Evolutionary conservation across 495 filamentous ascomycete species (phyloP), one percentile per base, ranked within the genome.

Genomic region (Pyrenula aspistea): DNA sequence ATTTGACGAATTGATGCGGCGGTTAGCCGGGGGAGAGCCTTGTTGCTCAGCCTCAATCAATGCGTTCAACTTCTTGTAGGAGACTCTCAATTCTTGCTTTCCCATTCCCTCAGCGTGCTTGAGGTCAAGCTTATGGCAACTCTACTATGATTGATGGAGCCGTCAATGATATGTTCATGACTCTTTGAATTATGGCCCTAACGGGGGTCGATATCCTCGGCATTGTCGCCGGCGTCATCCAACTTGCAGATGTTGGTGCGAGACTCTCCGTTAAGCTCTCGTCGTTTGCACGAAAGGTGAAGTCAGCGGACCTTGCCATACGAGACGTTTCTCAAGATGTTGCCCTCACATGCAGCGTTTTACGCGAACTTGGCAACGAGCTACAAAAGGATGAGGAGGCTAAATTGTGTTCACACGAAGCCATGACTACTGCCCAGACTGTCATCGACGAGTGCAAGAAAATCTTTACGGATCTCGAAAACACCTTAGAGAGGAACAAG

Each of bases 221-320:
- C n/a, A 53, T 71, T 12, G 62, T 65, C 8, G 68, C 68, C 15
- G 71, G 65, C 12, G 65, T 73, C 15, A 55, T 70, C 12, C 68
- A 73, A 53, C 57, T 73, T 20, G 68, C 71, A 24, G 68, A 73
- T 23, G 48, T 71, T 1, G 70, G 70, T 19, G 59, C 64, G 15
- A 65, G 63, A 31, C 55, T 74, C 25, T 68, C 66, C 19, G 51
- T 74, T 36, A 62, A 68, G 20, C 62, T 74, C 1, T 73, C 61
- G 56, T 64, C 65, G 22, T 68, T 73, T 61, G 67, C 64, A 51
- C 63, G 68, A 22, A 66, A 58, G 12, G 60, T 69, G 19, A 61
- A 66, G 49, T 59, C 57, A 23, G 68, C 69, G 12, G 63, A 69
- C 52, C 15, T 65, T 1, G 58, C 63, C 15, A 59, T 73, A 22